Evolutionary conservation across 306 rosid genomes (phyloP).

Genomic region (Glycine tomentella): DNA sequence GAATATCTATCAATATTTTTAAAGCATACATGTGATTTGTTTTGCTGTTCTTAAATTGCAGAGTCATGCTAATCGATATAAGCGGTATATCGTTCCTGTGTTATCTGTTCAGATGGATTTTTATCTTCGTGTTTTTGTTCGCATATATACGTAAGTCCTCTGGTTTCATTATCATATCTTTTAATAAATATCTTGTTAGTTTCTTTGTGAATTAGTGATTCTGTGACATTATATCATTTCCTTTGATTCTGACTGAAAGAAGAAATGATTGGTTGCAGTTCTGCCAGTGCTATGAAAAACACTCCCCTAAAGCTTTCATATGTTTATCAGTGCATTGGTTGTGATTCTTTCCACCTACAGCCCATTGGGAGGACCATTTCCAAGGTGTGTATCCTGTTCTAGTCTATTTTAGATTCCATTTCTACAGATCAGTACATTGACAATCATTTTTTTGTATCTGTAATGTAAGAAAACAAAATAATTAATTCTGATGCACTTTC

Average conservation of each 20-base stretch:
- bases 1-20: not conserved
- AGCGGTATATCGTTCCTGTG: constrained; percentile 94
- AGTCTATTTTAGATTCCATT: constrained; percentile 24
- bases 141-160: constrained; percentile 77
- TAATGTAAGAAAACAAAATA: no score
- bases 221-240: constrained; percentile 10
- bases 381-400: constrained; percentile 67
- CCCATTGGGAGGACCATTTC: constrained; percentile 81
- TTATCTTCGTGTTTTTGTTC: constrained; percentile 93
- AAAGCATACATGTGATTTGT: not conserved
- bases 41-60: constrained; percentile 59
- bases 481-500: no score
- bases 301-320: constrained; percentile 96
- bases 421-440: not conserved
- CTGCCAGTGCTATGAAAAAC: constrained; percentile 94
- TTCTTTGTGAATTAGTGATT: constrained; percentile 27
- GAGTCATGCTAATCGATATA: constrained; percentile 99
- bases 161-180: constrained; percentile 9
- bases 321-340: constrained; percentile 96
- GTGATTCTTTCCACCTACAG: constrained; percentile 98
- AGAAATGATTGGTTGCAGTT: constrained; percentile 68
- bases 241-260: constrained; percentile 41
- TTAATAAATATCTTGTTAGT: constrained; percentile 15
- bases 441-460: no score
- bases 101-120: constrained; percentile 94